Evolutionary conservation across 2,329 filamentous ascomycete genomes (phyloP).

Genomic region (Monosporascus sp.): DNA sequence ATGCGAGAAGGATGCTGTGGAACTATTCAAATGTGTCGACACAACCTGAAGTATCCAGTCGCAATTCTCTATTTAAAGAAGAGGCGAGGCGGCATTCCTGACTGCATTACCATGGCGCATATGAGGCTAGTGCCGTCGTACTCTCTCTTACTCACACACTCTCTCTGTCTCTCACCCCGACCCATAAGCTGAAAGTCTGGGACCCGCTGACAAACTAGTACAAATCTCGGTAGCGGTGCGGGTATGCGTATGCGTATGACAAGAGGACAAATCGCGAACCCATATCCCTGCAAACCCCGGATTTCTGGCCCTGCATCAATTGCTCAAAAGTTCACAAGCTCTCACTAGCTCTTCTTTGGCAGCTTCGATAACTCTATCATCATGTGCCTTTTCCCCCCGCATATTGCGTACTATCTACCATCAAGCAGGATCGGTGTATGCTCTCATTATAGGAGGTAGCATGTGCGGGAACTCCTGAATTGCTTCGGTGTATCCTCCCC

Average conservation of each 20-base stretch:
- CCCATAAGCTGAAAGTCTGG: no score
- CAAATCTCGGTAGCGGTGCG: not conserved
- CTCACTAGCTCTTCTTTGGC: not conserved
- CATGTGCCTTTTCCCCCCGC: not conserved
- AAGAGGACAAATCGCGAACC: not conserved
- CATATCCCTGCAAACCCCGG: not conserved
- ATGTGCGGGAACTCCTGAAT: not conserved
- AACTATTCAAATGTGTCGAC: no score
- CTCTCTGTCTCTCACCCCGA: no score
- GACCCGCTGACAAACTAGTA: no score
- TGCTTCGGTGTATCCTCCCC: not conserved
- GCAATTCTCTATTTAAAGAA: no score
- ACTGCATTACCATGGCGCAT: no score
- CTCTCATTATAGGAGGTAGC: not conserved
- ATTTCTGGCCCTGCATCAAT: not conserved
- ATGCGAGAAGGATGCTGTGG: no score
- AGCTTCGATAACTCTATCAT: not conserved
- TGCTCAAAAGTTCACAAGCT: not conserved
- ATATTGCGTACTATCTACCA: not conserved
- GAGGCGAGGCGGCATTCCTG: no score
- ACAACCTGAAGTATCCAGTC: no score
- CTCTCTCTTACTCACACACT: no score
- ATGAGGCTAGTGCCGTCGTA: no score
- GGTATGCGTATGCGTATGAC: not conserved
- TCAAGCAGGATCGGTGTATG: not conserved